A percentile compares a stretch with the other conserved stretches of the same genome.
These are phyloP conservation scores for Parietichytrium sp. DNA, from an alignment of 108 stramenopile species.

Conservation along the genomic window DNA sequence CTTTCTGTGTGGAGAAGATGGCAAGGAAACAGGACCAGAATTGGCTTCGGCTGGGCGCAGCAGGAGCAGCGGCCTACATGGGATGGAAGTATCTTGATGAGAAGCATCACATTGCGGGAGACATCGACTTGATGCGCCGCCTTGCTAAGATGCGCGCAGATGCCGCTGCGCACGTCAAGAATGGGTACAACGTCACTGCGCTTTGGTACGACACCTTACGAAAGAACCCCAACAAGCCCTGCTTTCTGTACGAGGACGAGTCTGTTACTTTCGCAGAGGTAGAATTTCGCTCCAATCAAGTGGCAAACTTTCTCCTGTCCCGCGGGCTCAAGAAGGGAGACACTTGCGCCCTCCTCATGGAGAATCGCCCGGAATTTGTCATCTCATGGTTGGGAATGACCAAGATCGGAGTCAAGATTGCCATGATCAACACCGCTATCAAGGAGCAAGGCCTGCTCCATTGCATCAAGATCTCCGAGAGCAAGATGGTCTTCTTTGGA, in stretches of 20 bases:
- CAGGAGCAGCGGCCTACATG: background rate
- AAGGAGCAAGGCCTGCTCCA: slow-evolving; percentile 44
- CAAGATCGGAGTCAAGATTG: slow-evolving; percentile 48
- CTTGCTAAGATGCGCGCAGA: background rate
- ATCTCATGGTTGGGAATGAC: slow-evolving; percentile 47
- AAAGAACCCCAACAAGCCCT: slow-evolving; percentile 38
- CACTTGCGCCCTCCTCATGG: slow-evolving; percentile 45
- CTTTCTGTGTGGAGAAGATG: no score
- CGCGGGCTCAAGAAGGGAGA: slow-evolving; percentile 37
- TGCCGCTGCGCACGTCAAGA: background rate
- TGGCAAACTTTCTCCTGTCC: slow-evolving; percentile 36
- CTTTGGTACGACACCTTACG: background rate
- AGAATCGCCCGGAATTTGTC: slow-evolving; percentile 48
- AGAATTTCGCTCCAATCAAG: slow-evolving; percentile 44
- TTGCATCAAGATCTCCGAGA: slow-evolving; percentile 35
- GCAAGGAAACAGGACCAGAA: no score
- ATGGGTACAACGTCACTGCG: background rate
- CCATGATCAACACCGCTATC: slow-evolving; percentile 49
- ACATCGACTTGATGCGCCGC: background rate
- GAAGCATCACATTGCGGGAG: background rate
- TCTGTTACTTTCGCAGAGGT: slow-evolving; percentile 3
- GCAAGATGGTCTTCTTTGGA: slow-evolving; percentile 46
- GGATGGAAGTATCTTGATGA: slow-evolving; percentile 25
- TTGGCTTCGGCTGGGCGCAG: no score
- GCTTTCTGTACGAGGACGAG: slow-evolving; percentile 11